Conservation (phyloP, 1,284 basidiomycete species). For the Heterobasidion parviporum region DNA sequence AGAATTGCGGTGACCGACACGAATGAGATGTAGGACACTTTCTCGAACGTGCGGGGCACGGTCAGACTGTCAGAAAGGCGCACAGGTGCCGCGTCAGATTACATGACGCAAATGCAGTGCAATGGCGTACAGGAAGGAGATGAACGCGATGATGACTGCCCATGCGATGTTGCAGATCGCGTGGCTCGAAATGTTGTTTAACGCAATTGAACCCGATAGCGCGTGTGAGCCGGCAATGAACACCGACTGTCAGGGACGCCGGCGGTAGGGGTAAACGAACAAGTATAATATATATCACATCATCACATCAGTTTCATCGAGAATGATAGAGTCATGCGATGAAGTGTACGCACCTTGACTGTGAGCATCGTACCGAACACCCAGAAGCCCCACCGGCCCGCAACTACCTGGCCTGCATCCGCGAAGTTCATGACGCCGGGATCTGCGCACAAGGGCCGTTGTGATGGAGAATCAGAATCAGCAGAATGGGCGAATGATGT, state of each 20-base stretch:
- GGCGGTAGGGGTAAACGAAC: no score
- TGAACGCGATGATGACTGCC: conserved; percentile 2
- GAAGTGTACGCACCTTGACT: neutral
- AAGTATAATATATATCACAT: neutral
- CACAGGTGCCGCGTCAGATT: no score
- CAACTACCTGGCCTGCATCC: conserved; percentile 4
- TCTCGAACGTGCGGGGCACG: conserved; percentile 7
- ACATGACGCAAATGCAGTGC: neutral
- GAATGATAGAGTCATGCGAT: neutral
- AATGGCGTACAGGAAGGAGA: conserved; percentile 1
- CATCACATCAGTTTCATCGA: neutral
- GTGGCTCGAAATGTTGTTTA: conserved; percentile 2
- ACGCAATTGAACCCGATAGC: conserved; percentile 1
- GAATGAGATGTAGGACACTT: conserved; percentile 8
- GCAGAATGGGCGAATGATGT: neutral
- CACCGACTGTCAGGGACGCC: neutral
- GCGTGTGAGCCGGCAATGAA: conserved; percentile 6
- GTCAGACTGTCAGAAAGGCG: neutral
- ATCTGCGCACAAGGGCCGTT: neutral
- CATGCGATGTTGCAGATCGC: conserved; percentile 4
- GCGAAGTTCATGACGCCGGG: conserved; percentile 8
- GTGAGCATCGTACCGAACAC: conserved; percentile 5
- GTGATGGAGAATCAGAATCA: neutral
- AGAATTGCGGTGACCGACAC: conserved; percentile 4
- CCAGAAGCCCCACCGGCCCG: conserved; percentile 4